Evolutionary conservation across 2,329 filamentous ascomycete genomes (phyloP).

Genomic region (Fusarium miscanthi): DNA sequence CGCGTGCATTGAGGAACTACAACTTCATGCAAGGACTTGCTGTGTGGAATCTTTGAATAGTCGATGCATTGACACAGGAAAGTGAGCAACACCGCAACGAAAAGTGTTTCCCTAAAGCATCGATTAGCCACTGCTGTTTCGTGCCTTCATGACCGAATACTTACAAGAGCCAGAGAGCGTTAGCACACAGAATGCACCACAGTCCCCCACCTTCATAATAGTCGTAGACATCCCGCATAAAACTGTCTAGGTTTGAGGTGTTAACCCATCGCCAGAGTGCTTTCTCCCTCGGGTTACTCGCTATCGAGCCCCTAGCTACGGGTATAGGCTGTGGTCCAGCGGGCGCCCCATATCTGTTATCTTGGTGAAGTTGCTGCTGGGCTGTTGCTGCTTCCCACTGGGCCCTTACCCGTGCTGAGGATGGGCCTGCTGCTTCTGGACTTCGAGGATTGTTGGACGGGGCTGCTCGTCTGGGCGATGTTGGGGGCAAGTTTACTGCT

Average conservation of each 20-base stretch:
- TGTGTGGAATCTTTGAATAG: conserved; percentile 78
- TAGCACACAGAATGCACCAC: conserved; percentile 82
- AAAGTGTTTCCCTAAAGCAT: conserved; percentile 74
- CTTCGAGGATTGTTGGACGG: conserved; percentile 17
- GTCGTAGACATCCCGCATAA: conserved; percentile 84
- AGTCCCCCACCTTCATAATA: conserved; percentile 88
- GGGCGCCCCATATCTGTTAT: conserved; percentile 45
- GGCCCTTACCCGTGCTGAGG: conserved; percentile 57
- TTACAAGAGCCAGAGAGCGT: conserved; percentile 78
- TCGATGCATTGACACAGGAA: conserved; percentile 89
- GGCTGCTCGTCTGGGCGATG: conserved; percentile 32
- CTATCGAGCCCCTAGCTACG: conserved; percentile 44
- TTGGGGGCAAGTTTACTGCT: conserved; percentile 23
- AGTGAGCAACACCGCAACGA: conserved; percentile 84
- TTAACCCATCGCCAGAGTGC: conserved; percentile 96
- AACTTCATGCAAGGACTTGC: conserved; percentile 64
- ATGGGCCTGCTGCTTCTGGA: conserved; percentile 50
- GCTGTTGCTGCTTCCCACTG: conserved; percentile 67
- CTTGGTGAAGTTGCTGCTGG: conserved; percentile 62
- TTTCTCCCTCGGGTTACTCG: conserved; percentile 68
- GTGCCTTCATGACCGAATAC: conserved; percentile 45
- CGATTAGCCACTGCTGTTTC: conserved; percentile 18
- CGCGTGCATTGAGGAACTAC: conserved; percentile 79
- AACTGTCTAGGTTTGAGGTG: conserved; percentile 87
- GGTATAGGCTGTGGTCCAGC: conserved; percentile 43